phyloP scores from a whole-genome alignment of 208 protist genomes.

The Borovskyia barvae region DNA sequence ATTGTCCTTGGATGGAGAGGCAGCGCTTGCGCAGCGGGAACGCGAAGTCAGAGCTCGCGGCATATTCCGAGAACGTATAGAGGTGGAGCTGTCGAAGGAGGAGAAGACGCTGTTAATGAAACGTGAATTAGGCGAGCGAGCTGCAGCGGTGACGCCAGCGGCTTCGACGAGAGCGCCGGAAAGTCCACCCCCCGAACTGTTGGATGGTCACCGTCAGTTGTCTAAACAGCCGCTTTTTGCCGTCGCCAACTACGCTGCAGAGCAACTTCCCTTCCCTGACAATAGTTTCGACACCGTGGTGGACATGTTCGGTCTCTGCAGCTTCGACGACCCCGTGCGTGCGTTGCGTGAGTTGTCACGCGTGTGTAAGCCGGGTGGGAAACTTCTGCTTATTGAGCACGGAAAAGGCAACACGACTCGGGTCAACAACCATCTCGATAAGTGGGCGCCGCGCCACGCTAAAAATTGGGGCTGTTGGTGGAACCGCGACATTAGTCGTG shows the following conservation, averaged over 20 bases:
- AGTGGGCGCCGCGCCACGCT: conserved; percentile 81
- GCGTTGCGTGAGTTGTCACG: conserved; percentile 87
- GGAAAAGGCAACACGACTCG: conserved; percentile 59
- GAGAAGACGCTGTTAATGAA: conserved; percentile 15
- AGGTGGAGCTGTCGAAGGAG: conserved; percentile 21
- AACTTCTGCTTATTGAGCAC: conserved; percentile 88
- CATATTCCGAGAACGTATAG: conserved; percentile 15
- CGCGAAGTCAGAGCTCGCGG: conserved; percentile 16
- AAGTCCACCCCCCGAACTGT: conserved; percentile 7
- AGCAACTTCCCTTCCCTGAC: conserved; percentile 81
- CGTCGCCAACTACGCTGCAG: conserved; percentile 76
- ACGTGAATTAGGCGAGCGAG: conserved; percentile 2
- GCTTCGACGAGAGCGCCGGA: background rate
- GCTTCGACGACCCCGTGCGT: conserved; percentile 88
- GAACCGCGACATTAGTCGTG: conserved; percentile 83
- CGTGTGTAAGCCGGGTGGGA: conserved; percentile 87
- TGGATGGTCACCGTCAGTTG: conserved; percentile 5
- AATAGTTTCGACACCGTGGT: conserved; percentile 91
- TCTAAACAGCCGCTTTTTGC: conserved; percentile 48
- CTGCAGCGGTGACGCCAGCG: background rate
- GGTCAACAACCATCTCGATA: conserved; percentile 83
- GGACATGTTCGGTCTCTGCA: conserved; percentile 91
- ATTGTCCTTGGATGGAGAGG: conserved; percentile 36
- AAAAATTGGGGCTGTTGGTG: conserved; percentile 89
- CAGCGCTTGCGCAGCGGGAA: conserved; percentile 32